Evolutionary conservation across 148 eudicot species (phyloP).

Genomic region (Dianthus caryophyllus): DNA sequence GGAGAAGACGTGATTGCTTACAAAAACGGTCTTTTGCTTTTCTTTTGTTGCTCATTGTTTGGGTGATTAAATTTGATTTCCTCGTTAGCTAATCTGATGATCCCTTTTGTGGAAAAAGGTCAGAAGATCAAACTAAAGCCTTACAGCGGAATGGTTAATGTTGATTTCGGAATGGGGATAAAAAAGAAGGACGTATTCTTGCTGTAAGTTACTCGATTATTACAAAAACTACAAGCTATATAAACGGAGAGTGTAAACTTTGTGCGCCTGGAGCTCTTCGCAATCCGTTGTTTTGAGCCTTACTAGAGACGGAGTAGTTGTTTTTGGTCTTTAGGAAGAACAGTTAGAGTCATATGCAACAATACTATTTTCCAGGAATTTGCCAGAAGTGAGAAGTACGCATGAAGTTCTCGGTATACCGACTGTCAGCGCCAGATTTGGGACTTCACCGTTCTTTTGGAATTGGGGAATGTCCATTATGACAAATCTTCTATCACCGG

Average conservation of each 20-base stretch:
- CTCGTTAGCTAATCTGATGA: constrained; percentile 3
- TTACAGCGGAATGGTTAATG: constrained; percentile 83
- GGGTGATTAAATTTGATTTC: background rate
- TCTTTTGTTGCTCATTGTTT: constrained; percentile 6
- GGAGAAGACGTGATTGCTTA: constrained; percentile 96
- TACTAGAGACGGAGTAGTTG: background rate
- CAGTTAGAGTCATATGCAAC: background rate
- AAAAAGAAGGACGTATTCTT: constrained; percentile 79
- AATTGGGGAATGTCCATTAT: constrained; percentile 93
- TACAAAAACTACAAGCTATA: background rate
- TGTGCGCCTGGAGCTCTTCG: background rate
- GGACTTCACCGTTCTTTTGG: constrained; percentile 95
- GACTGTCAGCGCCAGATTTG: constrained; percentile 96
- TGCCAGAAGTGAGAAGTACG: constrained; percentile 84
- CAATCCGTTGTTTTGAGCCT: too few relatives aligned
- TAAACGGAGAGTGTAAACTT: background rate
- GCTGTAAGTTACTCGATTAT: constrained; percentile 54
- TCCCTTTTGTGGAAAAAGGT: constrained; percentile 44
- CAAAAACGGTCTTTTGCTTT: constrained; percentile 57
- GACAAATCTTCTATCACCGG: constrained; percentile 68
- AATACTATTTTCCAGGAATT: constrained; percentile 47
- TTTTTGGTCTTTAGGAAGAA: background rate
- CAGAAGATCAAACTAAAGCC: constrained; percentile 75
- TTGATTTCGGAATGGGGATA: constrained; percentile 85
- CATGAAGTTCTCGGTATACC: constrained; percentile 79